Evolutionary conservation across 192 early-diverging fungal species (phyloP), one percentile per base, ranked within the genome.

Genomic region (Coemansia sp.): DNA sequence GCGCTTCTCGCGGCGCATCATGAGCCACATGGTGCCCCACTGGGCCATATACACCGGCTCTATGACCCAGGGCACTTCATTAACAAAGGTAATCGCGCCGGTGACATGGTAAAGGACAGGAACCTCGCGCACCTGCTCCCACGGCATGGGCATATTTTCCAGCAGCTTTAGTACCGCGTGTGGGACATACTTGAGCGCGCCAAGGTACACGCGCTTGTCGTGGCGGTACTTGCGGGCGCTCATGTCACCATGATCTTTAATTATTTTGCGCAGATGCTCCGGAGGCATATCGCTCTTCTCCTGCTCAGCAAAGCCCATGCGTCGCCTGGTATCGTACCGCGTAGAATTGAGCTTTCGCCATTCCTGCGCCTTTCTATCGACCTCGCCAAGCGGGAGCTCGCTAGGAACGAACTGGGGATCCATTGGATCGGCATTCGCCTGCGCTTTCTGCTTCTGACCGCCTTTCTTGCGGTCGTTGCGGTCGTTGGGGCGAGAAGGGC

Each of bases 91-190:
- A 61, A 99, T 98, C 25, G 97, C 97, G 50, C 97, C 97, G 9
- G 95, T 97, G 42, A 98, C 92, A 74, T 99, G 97, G 80, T 99
- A 99, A 29, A 98, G 84, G 20, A 96, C 94, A 7, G 91, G 88
- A 13, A 99, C 95, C 69, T 99, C 95, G 70, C 95, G 89, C 66
- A 92, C 91, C 67, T 97, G 95, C 83, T 99, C 97, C 97, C 97
- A 99, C 1, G 97, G 97, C 97, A 98, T 97, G n/a, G 95, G 97
- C 94, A 99, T 99, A 70, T 97, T 98, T 73, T 99, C 95, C 66
- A 99, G 73, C 63, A 99, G 86, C 76, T 99, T 99, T 23, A 99
- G 76, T 34, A 99, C 95, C 3, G 97, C 96, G 67, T 99, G 97
- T 2, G 97, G 97, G 15, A 99, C 90, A 76, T 98, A 98, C 79